Conservation (phyloP, 257 asterid species). For the Solanum piurae region DNA sequence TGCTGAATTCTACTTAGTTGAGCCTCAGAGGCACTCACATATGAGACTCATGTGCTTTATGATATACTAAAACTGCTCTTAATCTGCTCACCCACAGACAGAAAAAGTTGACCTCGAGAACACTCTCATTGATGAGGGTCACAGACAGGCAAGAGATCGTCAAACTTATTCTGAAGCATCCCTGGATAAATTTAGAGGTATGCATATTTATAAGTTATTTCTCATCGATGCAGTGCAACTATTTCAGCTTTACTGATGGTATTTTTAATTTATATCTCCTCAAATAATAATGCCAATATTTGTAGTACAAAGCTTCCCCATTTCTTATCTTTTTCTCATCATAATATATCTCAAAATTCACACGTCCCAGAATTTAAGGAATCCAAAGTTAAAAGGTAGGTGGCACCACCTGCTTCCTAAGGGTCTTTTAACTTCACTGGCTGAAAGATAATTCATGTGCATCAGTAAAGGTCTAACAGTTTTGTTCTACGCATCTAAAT, state of each 20-base stretch:
- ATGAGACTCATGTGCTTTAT: neutral
- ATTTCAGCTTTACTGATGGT: neutral
- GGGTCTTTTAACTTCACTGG: neutral
- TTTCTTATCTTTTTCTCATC: neutral
- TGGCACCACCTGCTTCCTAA: neutral
- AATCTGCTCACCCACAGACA: neutral
- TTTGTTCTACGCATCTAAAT: neutral
- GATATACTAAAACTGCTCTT: neutral
- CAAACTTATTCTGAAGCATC: neutral
- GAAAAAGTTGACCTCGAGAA: constrained; percentile 19
- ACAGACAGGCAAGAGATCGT: constrained; percentile 1
- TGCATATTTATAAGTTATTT: neutral
- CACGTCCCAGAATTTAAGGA: neutral
- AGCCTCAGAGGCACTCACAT: neutral
- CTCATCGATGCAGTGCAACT: neutral
- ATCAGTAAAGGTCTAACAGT: neutral
- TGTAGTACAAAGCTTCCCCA: neutral
- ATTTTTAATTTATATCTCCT: neutral
- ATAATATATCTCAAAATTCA: neutral
- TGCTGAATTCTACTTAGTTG: neutral
- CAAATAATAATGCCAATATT: neutral
- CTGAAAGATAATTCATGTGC: neutral
- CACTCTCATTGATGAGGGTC: constrained; percentile 16
- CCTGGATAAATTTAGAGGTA: constrained; percentile 8
- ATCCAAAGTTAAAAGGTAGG: neutral